Base-by-base conservation (phyloP, 768 basidiomycete species). In the Boletus edulis region DNA sequence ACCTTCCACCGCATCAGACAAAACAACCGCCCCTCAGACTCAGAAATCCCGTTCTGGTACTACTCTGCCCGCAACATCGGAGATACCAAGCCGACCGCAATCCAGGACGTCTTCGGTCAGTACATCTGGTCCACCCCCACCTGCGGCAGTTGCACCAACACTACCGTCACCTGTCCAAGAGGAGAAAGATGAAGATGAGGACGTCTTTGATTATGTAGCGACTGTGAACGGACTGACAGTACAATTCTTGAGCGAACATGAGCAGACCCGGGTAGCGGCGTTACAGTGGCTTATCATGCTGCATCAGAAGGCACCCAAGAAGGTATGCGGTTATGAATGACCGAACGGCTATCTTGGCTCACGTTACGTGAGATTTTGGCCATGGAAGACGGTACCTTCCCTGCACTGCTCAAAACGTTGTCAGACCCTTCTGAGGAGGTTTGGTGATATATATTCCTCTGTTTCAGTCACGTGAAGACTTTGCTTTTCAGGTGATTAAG, bases 241-340 rank as follows among this genome's bases (percentile, higher is more conserved):
- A 47, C 94, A 97, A 62, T 95, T 99, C 68, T 67, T 98, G 72
- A 94, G 91, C 71, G 96, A 99, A 72, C 94, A 91, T 62, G 96
- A 97, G 67, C 94, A 98, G 66, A 98, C 97, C 0, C 78, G 95
- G 46, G 92, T 98, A 6, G 94, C 94, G 27, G 94, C 96, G 3
- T 71, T 99, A 62, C 95, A 96, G 72, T 99, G 97, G 97, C 76
- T 99, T 38, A 86, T 97, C 53, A 99, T 99, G 97, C 75, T 99
- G 49, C 97, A 99, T 72, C 91, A 95, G 69, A 98, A 98, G 66
- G 94, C 94, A 13, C 97, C 97, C 0, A 91, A 88, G 73, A 96
- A 96, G 84, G 94, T 89, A 57, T 44, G 66, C 50, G 12, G 40
- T 49, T 34, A 6, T 18, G 4, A 6, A 27, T 42, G 17, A 29